phyloP scores from a whole-genome alignment of 176 grass and related monocot genomes.

The Urochloa ruziziensis region DNA sequence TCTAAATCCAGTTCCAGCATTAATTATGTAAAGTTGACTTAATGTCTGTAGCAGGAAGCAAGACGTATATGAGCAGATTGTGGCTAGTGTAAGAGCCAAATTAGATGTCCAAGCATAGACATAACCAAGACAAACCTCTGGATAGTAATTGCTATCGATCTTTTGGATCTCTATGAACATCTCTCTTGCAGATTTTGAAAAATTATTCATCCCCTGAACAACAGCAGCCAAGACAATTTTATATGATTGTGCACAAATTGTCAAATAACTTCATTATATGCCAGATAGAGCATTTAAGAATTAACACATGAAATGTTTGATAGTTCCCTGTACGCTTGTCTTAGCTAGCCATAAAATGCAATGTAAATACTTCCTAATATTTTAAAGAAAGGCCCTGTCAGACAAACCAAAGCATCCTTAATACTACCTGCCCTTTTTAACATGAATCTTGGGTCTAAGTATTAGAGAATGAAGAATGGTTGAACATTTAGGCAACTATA shows the following conservation, averaged over 20 bases:
- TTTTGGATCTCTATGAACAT: slow-evolving; percentile 91
- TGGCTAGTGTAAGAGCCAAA: background rate
- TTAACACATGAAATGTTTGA: slow-evolving; percentile 17
- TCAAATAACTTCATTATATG: slow-evolving; percentile 18
- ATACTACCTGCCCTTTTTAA: slow-evolving; percentile 22
- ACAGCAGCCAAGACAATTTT: slow-evolving; percentile 31
- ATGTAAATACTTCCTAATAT: background rate
- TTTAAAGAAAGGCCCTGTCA: background rate
- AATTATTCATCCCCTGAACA: slow-evolving; percentile 70
- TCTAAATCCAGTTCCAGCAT: slow-evolving; percentile 96
- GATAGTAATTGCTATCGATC: slow-evolving; percentile 95
- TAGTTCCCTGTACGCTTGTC: background rate
- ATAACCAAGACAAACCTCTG: slow-evolving; percentile 59
- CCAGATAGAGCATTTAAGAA: background rate
- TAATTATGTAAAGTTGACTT: slow-evolving; percentile 91
- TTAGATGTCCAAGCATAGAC: background rate
- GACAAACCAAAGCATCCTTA: background rate
- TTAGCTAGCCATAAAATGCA: background rate
- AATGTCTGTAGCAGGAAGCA: slow-evolving; percentile 64
- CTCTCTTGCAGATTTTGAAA: slow-evolving; percentile 82
- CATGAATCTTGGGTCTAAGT: background rate
- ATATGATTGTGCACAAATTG: background rate
- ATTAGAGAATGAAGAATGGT: slow-evolving; percentile 17
- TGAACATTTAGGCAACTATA: slow-evolving; percentile 25
- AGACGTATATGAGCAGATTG: slow-evolving; percentile 23